These are phyloP conservation scores for Fusarium sp. DNA, from an alignment of 2,329 filamentous ascomycete species.

Conservation along the genomic window DNA sequence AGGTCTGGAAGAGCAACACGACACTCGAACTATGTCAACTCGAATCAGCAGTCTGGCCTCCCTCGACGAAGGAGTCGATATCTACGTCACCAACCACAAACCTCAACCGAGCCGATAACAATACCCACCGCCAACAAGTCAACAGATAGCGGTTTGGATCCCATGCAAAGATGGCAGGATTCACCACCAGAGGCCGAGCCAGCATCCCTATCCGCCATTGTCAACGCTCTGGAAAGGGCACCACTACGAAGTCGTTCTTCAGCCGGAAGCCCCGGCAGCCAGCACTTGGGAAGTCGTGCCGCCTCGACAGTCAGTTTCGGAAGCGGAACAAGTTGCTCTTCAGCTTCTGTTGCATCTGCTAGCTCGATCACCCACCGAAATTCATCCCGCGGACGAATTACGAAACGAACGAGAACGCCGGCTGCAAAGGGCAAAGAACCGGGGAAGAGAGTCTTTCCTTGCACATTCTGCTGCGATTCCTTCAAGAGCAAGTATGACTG, in stretches of 20 bases:
- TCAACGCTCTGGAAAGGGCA: slow-evolving; percentile 20
- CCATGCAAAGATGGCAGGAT: slow-evolving; percentile 42
- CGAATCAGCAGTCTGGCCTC: slow-evolving; percentile 7
- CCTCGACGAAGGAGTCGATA: slow-evolving; percentile 27
- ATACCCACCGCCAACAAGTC: not conserved
- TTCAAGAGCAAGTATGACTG: slow-evolving; percentile 45
- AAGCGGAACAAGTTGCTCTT: slow-evolving; percentile 35
- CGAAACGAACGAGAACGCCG: slow-evolving; percentile 13
- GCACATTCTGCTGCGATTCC: slow-evolving; percentile 41
- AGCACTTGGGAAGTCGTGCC: slow-evolving; percentile 16
- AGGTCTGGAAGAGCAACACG: not conserved
- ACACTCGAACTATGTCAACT: not conserved
- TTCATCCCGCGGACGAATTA: slow-evolving; percentile 14
- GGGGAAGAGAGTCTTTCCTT: slow-evolving; percentile 28
- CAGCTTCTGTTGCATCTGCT: slow-evolving; percentile 9
- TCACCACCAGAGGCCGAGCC: slow-evolving; percentile 39
- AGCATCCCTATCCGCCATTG: slow-evolving; percentile 37
- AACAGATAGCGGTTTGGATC: slow-evolving; percentile 14
- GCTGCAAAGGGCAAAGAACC: not conserved
- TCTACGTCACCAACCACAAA: not conserved
- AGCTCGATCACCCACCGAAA: slow-evolving; percentile 3
- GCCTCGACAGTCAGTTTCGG: slow-evolving; percentile 30
- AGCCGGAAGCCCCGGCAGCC: slow-evolving; percentile 14
- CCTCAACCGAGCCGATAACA: slow-evolving; percentile 11
- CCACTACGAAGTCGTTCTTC: slow-evolving; percentile 23